Percentiles rank a stretch among this genome's conserved stretches.
Conservation (phyloP, 2,329 filamentous ascomycete species). For the Chrysoporthe puriensis region DNA sequence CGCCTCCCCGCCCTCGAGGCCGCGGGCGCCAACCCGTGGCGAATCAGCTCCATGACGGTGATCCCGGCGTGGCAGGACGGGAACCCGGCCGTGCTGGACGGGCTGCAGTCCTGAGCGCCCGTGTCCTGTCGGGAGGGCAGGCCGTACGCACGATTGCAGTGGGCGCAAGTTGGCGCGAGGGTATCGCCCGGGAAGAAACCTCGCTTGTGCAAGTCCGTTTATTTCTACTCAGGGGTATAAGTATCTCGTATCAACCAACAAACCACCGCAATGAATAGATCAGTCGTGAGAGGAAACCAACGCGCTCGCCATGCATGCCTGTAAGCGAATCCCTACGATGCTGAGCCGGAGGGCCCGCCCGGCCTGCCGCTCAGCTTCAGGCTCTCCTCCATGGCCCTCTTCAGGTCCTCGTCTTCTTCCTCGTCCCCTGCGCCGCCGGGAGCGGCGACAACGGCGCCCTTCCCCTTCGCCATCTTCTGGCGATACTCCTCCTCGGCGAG, state of each 20-base stretch:
- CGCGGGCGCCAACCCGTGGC: slow-evolving; percentile 38
- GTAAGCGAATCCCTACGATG: background rate
- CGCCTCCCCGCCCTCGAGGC: slow-evolving; percentile 34
- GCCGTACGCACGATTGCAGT: no score
- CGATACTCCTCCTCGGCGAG: slow-evolving; percentile 66
- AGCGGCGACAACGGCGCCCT: slow-evolving; percentile 36
- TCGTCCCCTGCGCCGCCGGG: slow-evolving; percentile 40
- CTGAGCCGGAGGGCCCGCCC: slow-evolving; percentile 33
- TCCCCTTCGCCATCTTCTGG: slow-evolving; percentile 29
- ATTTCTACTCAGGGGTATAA: slow-evolving; percentile 21
- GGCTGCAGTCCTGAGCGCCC: background rate
- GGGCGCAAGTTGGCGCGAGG: background rate
- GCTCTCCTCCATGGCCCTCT: slow-evolving; percentile 58
- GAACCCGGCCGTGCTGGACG: slow-evolving; percentile 30
- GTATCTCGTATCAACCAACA: slow-evolving; percentile 23
- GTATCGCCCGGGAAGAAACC: background rate
- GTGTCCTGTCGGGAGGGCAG: no score
- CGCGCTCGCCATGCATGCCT: background rate
- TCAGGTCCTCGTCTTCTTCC: slow-evolving; percentile 58
- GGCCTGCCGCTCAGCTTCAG: slow-evolving; percentile 45
- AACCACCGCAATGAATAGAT: background rate
- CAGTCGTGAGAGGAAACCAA: background rate
- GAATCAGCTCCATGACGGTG: slow-evolving; percentile 35
- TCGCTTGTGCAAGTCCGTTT: slow-evolving; percentile 5
- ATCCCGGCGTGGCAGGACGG: slow-evolving; percentile 35